These are phyloP conservation scores for Geotrichum phurueaensis DNA, from an alignment of 1,139 yeast species.

Conservation along the genomic window DNA sequence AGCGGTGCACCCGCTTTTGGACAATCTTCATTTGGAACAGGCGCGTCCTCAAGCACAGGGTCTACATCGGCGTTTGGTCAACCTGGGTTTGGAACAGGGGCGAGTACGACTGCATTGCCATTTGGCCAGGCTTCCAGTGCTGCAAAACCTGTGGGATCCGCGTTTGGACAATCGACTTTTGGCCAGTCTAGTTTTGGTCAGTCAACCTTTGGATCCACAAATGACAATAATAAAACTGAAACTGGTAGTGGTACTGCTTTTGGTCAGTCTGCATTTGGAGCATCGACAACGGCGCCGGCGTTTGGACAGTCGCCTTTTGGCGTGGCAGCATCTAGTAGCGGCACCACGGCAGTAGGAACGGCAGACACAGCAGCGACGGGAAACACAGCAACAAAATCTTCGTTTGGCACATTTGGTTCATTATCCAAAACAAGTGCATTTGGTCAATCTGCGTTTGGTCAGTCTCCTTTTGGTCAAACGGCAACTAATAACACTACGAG, in stretches of 20 bases:
- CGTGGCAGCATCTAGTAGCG: background rate
- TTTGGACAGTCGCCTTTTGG: constrained; percentile 18
- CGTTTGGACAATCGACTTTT: constrained; percentile 11
- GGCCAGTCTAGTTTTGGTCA: constrained; percentile 25
- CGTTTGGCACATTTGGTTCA: constrained; percentile 21
- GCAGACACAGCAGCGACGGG: background rate
- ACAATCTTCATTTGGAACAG: constrained; percentile 24
- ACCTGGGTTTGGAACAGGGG: constrained; percentile 6
- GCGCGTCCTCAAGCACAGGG: constrained; percentile 7
- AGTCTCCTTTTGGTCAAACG: constrained; percentile 1
- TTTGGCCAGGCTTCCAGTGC: constrained; percentile 23
- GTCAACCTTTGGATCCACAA: constrained; percentile 16
- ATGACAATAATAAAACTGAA: constrained; percentile 10
- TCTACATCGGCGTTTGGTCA: constrained; percentile 20
- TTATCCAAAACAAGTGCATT: constrained; percentile 12
- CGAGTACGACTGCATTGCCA: constrained; percentile 13
- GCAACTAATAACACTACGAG: constrained; percentile 21
- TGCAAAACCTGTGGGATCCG: background rate
- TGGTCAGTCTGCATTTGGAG: constrained; percentile 18
- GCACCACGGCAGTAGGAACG: background rate
- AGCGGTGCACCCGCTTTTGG: constrained; percentile 14
- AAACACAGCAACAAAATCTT: background rate
- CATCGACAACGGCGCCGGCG: constrained; percentile 12
- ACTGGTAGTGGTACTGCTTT: constrained; percentile 18
- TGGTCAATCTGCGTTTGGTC: background rate